These are phyloP conservation scores for Fennellomyces sp. DNA, from an alignment of 371 early-diverging fungal genomes.

Conservation along the genomic window DNA sequence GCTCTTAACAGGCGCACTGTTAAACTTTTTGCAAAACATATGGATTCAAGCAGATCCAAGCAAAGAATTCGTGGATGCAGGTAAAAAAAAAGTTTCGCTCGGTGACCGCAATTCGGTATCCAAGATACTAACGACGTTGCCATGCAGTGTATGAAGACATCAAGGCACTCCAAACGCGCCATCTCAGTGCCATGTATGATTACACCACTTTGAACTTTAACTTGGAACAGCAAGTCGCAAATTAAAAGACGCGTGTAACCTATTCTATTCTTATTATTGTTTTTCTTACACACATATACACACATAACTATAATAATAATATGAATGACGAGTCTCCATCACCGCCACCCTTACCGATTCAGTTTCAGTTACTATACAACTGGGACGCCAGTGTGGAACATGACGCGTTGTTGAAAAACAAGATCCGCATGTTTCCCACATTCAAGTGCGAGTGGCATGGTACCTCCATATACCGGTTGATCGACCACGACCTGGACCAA, in stretches of 20 bases:
- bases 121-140: too few relatives aligned
- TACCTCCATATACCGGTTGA: conserved; percentile 37
- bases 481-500: conserved; percentile 34
- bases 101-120: too few relatives aligned
- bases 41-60: conserved; percentile 51
- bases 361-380: conserved; percentile 40
- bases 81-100: conserved; percentile 21
- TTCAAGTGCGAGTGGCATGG: conserved; percentile 35
- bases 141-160: conserved; percentile 22
- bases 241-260: conserved; percentile 4
- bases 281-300: too few relatives aligned
- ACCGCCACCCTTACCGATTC: conserved; percentile 18
- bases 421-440: conserved; percentile 36
- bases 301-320: neutral
- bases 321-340: too few relatives aligned
- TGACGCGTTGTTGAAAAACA: conserved; percentile 20
- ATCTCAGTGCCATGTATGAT: conserved; percentile 9
- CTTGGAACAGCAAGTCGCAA: neutral
- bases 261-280: neutral
- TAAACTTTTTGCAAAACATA: conserved; percentile 67
- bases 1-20: conserved; percentile 67
- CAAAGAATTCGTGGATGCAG: conserved; percentile 42
- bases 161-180: conserved; percentile 10
- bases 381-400: conserved; percentile 22
- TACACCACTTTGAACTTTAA: neutral